These are phyloP conservation scores for Thermoascus crustaceus DNA, from an alignment of 2,329 filamentous ascomycete species.

Conservation along the genomic window DNA sequence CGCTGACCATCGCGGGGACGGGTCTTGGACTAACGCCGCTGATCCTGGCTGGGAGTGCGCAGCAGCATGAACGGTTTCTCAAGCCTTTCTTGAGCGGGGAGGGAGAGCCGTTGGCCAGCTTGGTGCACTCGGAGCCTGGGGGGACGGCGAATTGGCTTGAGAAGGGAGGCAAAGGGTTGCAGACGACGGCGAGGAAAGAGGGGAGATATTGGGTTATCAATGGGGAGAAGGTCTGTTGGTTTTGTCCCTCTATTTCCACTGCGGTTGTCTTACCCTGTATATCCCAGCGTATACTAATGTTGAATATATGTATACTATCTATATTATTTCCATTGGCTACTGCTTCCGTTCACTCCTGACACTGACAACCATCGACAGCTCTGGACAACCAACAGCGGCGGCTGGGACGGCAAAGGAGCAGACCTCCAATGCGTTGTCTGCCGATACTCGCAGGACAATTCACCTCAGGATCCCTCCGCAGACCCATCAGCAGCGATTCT, in stretches of 20 bases:
- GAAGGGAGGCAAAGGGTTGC: slow-evolving; percentile 40
- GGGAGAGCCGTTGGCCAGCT: slow-evolving; percentile 42
- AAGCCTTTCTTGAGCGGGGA: slow-evolving; percentile 39
- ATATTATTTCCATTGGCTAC: no score
- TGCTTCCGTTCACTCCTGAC: no score
- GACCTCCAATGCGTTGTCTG: slow-evolving; percentile 48
- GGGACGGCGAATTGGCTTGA: slow-evolving; percentile 48
- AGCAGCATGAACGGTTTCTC: slow-evolving; percentile 36
- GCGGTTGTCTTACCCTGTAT: no score
- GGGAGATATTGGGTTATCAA: slow-evolving; percentile 46
- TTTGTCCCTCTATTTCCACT: not conserved
- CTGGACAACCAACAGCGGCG: slow-evolving; percentile 48
- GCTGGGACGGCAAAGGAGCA: slow-evolving; percentile 47
- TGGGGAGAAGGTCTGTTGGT: slow-evolving; percentile 45
- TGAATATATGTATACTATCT: no score
- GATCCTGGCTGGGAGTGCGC: slow-evolving; percentile 36
- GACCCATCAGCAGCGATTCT: slow-evolving; percentile 33
- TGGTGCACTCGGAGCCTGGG: slow-evolving; percentile 46
- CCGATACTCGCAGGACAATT: slow-evolving; percentile 25
- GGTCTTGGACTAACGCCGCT: slow-evolving; percentile 47
- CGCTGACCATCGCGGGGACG: slow-evolving; percentile 45
- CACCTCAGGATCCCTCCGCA: slow-evolving; percentile 8
- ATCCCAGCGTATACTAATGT: no score
- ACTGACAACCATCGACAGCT: slow-evolving; percentile 24
- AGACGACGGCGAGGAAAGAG: slow-evolving; percentile 42